These are phyloP conservation scores for Tulasnella sp. DNA, from an alignment of 768 basidiomycete species.

Conservation along the genomic window DNA sequence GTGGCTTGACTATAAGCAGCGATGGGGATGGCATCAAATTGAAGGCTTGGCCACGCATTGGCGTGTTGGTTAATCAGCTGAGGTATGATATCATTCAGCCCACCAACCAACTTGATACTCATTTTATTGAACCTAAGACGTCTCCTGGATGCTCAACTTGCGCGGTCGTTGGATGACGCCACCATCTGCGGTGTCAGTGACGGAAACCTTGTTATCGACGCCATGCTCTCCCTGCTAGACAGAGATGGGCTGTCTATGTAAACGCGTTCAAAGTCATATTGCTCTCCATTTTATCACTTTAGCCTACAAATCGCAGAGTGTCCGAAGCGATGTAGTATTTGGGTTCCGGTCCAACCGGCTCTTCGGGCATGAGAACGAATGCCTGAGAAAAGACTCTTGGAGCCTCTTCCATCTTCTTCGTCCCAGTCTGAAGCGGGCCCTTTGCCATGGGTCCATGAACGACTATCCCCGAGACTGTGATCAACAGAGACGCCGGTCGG, in stretches of 20 bases:
- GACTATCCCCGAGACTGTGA: conserved; percentile 81
- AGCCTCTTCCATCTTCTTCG: conserved; percentile 62
- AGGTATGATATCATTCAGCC: conserved; percentile 52
- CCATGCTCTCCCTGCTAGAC: conserved; percentile 49
- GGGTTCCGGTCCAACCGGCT: conserved; percentile 60
- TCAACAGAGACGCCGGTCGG: conserved; percentile 70
- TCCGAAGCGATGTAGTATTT: background rate
- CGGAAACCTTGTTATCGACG: conserved; percentile 56
- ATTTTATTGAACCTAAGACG: conserved; percentile 49
- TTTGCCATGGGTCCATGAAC: conserved; percentile 37
- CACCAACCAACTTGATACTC: background rate
- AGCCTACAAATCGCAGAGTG: background rate
- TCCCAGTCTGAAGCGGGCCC: conserved; percentile 39
- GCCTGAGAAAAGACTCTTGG: conserved; percentile 87
- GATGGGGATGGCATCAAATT: conserved; percentile 62
- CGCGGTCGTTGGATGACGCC: conserved; percentile 67
- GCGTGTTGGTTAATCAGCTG: conserved; percentile 84
- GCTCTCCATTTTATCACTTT: background rate
- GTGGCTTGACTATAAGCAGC: conserved; percentile 66
- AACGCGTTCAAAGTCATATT: background rate
- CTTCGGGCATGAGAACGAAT: conserved; percentile 75
- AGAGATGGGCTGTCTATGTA: conserved; percentile 44
- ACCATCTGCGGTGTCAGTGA: conserved; percentile 51
- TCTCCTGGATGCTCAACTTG: conserved; percentile 69
- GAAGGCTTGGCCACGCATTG: conserved; percentile 87